Conservation (phyloP, 805 yeast genomes). For the Groenewaldozyma salmanticensis region DNA sequence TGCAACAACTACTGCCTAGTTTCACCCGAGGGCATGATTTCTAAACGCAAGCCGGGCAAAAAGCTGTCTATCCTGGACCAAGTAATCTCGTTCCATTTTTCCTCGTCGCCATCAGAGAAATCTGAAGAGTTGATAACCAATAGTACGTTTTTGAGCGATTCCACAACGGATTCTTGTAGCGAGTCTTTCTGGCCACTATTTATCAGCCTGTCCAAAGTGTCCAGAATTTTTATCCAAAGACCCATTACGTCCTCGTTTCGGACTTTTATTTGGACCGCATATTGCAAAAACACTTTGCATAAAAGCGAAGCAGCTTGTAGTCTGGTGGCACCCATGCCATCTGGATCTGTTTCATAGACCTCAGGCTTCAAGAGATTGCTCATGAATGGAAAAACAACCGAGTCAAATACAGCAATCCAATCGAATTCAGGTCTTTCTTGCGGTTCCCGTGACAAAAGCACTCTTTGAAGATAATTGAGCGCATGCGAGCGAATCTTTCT, state of each 20-base stretch:
- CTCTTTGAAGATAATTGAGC: constrained; percentile 45
- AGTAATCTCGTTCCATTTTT: constrained; percentile 29
- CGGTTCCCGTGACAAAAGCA: constrained; percentile 35
- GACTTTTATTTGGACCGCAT: constrained; percentile 27
- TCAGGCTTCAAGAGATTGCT: constrained; percentile 60
- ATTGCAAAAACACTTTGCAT: constrained; percentile 53
- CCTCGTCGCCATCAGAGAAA: constrained; percentile 22
- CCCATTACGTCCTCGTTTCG: constrained; percentile 20
- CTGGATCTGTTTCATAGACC: constrained; percentile 46
- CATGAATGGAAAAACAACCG: constrained; percentile 66
- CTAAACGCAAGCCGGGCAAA: constrained; percentile 27
- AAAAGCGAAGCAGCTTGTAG: constrained; percentile 56
- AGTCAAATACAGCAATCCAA: constrained; percentile 46
- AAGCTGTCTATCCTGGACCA: constrained; percentile 29
- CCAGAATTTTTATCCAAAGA: constrained; percentile 30
- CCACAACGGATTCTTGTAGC: constrained; percentile 30
- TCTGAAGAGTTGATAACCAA: constrained; percentile 29
- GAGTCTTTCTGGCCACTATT: constrained; percentile 30
- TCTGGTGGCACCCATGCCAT: constrained; percentile 57
- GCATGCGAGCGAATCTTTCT: constrained; percentile 64
- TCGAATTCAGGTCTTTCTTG: constrained; percentile 11
- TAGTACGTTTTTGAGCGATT: constrained; percentile 33
- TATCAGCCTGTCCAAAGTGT: constrained; percentile 31
- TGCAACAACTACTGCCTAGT: too few relatives aligned
- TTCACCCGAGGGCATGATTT: constrained; percentile 6